Evolutionary conservation across 495 filamentous ascomycete genomes (phyloP), one percentile per base, ranked within the genome.

Genomic region (Talaromyces wortmannii): DNA sequence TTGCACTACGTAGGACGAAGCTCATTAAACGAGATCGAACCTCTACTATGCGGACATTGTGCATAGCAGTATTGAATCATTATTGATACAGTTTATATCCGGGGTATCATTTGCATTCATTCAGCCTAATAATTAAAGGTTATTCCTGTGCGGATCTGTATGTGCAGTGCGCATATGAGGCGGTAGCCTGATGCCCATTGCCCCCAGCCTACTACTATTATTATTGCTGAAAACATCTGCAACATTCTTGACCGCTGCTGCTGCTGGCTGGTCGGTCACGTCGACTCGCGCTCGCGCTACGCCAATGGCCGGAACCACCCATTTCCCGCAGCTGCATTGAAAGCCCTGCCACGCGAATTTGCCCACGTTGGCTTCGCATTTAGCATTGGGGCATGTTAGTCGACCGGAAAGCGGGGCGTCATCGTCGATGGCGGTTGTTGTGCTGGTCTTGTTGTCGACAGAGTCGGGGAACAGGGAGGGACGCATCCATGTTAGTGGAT

Each of bases 281-380:
- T 97, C 95, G 13, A 96, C 83, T 58, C 86, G 83, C 50, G 87
- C 85, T 67, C 83, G 87, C 36, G 89, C 84, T 54, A 97, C 72
- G 56, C 84, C 90, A 61, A 97, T 91, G 7, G 87, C 91, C n/a
- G 95, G 95, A 16, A 90, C 84, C 8, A 96, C 77, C 91, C 95
- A 96, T 32, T 87, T 81, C 40, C 85, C 84, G 68, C 94, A 97
- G 59, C 86, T 95, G 73, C 94, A 98, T 68, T 82, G 85, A 75
- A 97, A 83, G 53, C 95, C 94, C 64, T 95, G 88, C 92, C 95
- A 98, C 31, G 91, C 88, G 62, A 96, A 97, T 58, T 92, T 86
- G 44, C 95, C 94, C 18, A 97, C 83, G 48, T 91, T 89, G 16
- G 85, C 82, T 12, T 69, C 73, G 63, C 94, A 97, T 59, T 86